Base-by-base conservation (phyloP, 2,329 filamentous ascomycete species). In the Colletotrichum noveboracense region DNA sequence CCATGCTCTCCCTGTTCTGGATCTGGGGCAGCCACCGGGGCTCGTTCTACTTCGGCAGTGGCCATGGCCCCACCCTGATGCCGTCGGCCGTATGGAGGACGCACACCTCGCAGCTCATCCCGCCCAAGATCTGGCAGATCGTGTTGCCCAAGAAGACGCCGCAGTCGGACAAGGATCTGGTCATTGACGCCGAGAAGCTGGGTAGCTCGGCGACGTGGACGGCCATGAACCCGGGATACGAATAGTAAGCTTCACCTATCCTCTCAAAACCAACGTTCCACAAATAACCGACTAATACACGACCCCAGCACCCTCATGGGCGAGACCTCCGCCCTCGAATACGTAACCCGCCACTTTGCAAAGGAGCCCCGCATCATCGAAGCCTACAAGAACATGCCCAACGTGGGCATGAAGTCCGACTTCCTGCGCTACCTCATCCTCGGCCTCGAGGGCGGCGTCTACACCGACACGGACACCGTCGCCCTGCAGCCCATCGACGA, bases 401-500 rank as follows among this genome's bases (percentile, higher is more conserved):
- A 81, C 70, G 79, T 80, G 5, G 83, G 80, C 28, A 79, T 93
- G 75, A 93, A 93, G 80, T 91, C 91, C 71, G 91, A 93, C 83
- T 90, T 94, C 79, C 91, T 94, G 82, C 89, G 92, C 77, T 94
- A 94, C 83, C 88, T 94, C 78, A 91, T 94, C 75, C 88, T 96
- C 76, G 91, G 96, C 70, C 94, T 94, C 24, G 90, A 95, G 78
- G 94, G 94, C 66, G 94, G 94, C 32, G 93, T 96, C 77, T 95
- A 95, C 79, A 88, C 87, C 62, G 91, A 93, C 79, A 82, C 85
- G 32, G 84, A 86, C 34, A 84, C 86, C 3, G 82, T 85, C 12
- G 84, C 84, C 2, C 74, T 85, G 2, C 79, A 78, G 9, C 84
- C 83, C 2, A 82, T 85, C 9, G 79, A 82, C 56, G 79, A 82